Conservation (phyloP, 371 early-diverging fungal species). For the Rhizopus delemar region DNA sequence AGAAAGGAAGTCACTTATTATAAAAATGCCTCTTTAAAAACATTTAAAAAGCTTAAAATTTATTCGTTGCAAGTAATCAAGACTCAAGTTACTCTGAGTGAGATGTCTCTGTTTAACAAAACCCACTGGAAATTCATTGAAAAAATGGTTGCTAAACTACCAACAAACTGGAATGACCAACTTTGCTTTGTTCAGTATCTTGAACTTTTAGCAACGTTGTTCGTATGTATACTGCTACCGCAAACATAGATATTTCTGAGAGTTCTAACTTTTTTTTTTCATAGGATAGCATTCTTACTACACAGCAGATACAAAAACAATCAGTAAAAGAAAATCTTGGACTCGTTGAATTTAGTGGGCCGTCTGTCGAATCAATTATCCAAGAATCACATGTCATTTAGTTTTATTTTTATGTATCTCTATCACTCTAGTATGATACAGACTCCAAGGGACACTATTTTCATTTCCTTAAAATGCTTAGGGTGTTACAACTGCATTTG, state of each 20-base stretch:
- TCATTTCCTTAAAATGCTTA: too few relatives aligned
- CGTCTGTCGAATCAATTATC: slow-evolving; percentile 1
- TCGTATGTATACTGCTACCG: slow-evolving; percentile 12
- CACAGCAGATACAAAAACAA: slow-evolving; percentile 8
- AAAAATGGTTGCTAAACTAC: slow-evolving; percentile 5
- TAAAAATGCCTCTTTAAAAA: slow-evolving; percentile 5
- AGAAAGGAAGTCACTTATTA: slow-evolving; percentile 5
- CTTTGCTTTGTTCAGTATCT: slow-evolving; percentile 11
- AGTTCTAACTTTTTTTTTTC: slow-evolving; percentile 3
- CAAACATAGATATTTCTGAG: slow-evolving; percentile 7
- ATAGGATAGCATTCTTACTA: slow-evolving; percentile 4
- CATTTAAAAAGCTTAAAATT: slow-evolving; percentile 10
- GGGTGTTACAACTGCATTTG: too few relatives aligned
- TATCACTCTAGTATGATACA: too few relatives aligned
- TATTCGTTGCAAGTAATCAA: slow-evolving; percentile 4
- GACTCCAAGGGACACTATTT: too few relatives aligned
- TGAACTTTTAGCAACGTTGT: slow-evolving; percentile 16
- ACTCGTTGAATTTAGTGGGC: slow-evolving; percentile 2
- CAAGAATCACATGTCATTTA: slow-evolving; percentile 2
- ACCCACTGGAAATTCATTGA: slow-evolving; percentile 10
- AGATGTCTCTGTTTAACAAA: slow-evolving; percentile 12
- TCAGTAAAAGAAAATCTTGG: slow-evolving; percentile 12
- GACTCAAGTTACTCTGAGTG: slow-evolving; percentile 10
- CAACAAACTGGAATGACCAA: slow-evolving; percentile 13
- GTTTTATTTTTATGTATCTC: not conserved